A percentile compares a stretch with the other conserved stretches of the same genome.
These are phyloP conservation scores for Ettlia oleoabundans DNA, from an alignment of 139 green algal genomes.

Conservation along the genomic window DNA sequence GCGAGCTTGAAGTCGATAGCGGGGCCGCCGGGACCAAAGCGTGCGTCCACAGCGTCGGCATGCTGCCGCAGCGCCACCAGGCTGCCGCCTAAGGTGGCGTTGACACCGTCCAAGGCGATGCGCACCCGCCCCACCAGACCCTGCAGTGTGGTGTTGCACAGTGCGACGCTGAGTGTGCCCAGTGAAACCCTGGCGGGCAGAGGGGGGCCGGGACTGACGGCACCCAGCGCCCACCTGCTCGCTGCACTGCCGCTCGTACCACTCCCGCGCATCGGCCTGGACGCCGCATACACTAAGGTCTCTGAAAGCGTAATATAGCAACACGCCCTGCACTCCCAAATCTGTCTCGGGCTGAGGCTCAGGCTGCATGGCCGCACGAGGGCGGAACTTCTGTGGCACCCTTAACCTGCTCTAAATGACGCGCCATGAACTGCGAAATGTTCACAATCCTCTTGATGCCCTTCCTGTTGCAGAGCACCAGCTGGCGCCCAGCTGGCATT, in stretches of 20 bases:
- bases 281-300: slow-evolving; percentile 29
- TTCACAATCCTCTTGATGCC: too few relatives aligned
- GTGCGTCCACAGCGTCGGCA: slow-evolving; percentile 13
- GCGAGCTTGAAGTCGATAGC: slow-evolving; percentile 77
- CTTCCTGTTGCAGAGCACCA: too few relatives aligned
- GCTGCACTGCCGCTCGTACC: slow-evolving; percentile 43
- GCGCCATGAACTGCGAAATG: too few relatives aligned
- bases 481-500: too few relatives aligned
- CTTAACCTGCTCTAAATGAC: too few relatives aligned
- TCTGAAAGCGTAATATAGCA: slow-evolving; percentile 77
- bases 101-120: slow-evolving; percentile 68
- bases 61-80: slow-evolving; percentile 45
- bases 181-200: too few relatives aligned
- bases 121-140: slow-evolving; percentile 62
- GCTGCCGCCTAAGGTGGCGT: slow-evolving; percentile 60
- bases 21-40: slow-evolving; percentile 16
- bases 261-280: slow-evolving; percentile 26
- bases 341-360: not conserved
- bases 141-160: not conserved
- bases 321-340: slow-evolving; percentile 29
- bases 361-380: not conserved
- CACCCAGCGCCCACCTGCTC: not conserved
- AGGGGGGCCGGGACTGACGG: not conserved
- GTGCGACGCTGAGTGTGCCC: too few relatives aligned
- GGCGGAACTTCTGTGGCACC: too few relatives aligned